A percentile compares a stretch with the other conserved stretches of the same genome.
Conservation (phyloP, 2,329 filamentous ascomycete genomes). For the Scytalidium lignicola region DNA sequence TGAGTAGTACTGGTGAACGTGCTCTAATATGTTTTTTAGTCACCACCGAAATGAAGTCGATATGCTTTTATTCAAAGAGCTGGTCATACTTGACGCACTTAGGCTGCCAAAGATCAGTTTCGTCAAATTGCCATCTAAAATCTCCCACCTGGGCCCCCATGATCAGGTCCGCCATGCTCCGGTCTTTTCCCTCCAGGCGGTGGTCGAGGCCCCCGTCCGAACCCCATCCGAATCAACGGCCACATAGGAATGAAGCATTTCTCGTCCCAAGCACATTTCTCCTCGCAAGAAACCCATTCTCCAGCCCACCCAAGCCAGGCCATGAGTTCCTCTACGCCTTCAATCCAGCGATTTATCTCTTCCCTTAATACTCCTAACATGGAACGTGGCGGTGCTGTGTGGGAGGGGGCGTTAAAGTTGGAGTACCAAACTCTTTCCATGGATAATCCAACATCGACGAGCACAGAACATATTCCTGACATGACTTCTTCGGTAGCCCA, state of each 20-base stretch:
- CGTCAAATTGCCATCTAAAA: conserved; percentile 11
- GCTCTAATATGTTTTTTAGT: no score
- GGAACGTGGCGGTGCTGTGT: not conserved
- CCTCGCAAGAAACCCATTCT: conserved; percentile 36
- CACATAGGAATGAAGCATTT: conserved; percentile 47
- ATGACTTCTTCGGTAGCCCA: conserved; percentile 36
- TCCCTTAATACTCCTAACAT: conserved; percentile 3
- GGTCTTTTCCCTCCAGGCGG: not conserved
- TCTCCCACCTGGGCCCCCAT: conserved; percentile 3
- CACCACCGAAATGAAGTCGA: no score
- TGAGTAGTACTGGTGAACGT: no score
- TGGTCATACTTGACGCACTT: conserved; percentile 22
- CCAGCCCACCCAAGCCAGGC: conserved; percentile 48
- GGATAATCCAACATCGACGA: conserved; percentile 37
- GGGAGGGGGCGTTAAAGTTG: conserved; percentile 18
- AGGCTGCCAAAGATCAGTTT: conserved; percentile 21
- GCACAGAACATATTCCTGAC: conserved; percentile 34
- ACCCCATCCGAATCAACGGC: conserved; percentile 30
- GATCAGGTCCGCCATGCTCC: not conserved
- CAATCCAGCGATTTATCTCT: conserved; percentile 23
- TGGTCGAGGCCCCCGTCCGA: not conserved
- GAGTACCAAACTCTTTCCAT: conserved; percentile 35
- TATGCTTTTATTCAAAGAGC: conserved; percentile 11
- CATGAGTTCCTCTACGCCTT: conserved; percentile 33
- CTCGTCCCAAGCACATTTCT: conserved; percentile 37